Evolutionary conservation across 2,329 filamentous ascomycete genomes (phyloP), one percentile per base, ranked within the genome.

Genomic region (Alternaria sp.): DNA sequence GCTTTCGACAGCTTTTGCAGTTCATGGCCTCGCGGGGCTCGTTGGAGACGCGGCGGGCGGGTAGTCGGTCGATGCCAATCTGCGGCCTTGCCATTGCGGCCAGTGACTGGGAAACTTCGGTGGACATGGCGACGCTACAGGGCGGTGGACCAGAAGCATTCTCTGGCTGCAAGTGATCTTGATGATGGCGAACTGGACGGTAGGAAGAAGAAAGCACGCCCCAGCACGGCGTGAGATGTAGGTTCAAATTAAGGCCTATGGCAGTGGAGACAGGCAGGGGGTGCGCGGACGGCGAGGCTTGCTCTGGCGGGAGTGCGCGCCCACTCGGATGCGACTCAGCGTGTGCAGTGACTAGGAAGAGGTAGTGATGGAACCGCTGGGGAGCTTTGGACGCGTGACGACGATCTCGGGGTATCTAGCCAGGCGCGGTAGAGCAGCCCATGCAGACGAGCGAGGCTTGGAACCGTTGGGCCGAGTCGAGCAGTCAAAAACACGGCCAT

Each of bases 21-120:
- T 97, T 97, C 93, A 97, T 97, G 32, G 91, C 92, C 84, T 96
- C 93, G 73, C 91, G 89, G 44, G 91, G 92, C 79, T 96, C 91
- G 73, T 88, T 90, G 80, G 86, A 89, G 80, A 88, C 84, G 45
- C 91, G 89, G 67, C 90, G 88, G 58, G 89, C 86, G 25, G 91
- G 90, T 69, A 95, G 83, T 65, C 92, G 88, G 81, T 94, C 91
- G 79, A 95, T 95, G 77, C 91, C 90, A 74, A 94, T 90, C 83
- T 92, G 90, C 26, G 91, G 90, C 73, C 92, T 87, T 67, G 91
- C 88, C 85, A 93, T 90, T 77, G 82, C 78, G 63, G 69, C 71
- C 68, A 73, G 58, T 56, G 72, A 69, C 61, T 71, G 69, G 61
- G 69, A 72, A 67, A 77, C 68, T 59, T 77, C 69, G 72, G 71